Percentiles rank a stretch among this genome's conserved stretches.
phyloP scores from a whole-genome alignment of 805 yeast species.

The Sungouiozyma intestinalis region DNA sequence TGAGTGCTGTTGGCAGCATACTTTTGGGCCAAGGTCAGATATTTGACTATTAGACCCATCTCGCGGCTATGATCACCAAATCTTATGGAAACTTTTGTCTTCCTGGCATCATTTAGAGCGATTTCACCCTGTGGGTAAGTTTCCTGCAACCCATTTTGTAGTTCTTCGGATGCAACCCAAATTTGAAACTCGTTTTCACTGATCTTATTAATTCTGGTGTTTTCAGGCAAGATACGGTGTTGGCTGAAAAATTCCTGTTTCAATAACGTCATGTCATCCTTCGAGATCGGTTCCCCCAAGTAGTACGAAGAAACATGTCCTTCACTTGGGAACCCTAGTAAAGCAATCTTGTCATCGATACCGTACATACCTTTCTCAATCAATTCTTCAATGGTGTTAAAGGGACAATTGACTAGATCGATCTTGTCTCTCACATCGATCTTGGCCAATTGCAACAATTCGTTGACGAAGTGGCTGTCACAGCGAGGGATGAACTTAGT shows the following conservation, averaged over 20 bases:
- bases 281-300: conserved; percentile 38
- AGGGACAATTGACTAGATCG: conserved; percentile 3
- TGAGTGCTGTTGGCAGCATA: conserved; percentile 69
- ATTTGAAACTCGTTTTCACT: conserved; percentile 41
- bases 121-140: conserved; percentile 40
- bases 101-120: conserved; percentile 28
- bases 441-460: conserved; percentile 11
- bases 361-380: conserved; percentile 43
- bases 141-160: conserved; percentile 36
- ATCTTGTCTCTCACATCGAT: conserved; percentile 30
- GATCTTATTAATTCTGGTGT: conserved; percentile 60
- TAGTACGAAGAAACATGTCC: conserved; percentile 75
- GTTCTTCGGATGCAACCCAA: conserved; percentile 55
- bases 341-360: conserved; percentile 35
- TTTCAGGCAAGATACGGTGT: conserved; percentile 45
- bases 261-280: conserved; percentile 54
- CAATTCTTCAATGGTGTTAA: conserved; percentile 22
- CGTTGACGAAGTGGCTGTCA: conserved; percentile 36
- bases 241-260: conserved; percentile 33
- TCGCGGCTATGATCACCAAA: conserved; percentile 75
- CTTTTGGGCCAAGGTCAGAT: conserved; percentile 46
- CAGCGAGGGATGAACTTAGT: conserved; percentile 71
- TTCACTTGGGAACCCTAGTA: conserved; percentile 69
- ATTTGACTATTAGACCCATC: conserved; percentile 47
- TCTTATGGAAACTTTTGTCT: conserved; percentile 37